Conservation (phyloP, 108 stramenopile species). For the Hondaea fermentalgiana region DNA sequence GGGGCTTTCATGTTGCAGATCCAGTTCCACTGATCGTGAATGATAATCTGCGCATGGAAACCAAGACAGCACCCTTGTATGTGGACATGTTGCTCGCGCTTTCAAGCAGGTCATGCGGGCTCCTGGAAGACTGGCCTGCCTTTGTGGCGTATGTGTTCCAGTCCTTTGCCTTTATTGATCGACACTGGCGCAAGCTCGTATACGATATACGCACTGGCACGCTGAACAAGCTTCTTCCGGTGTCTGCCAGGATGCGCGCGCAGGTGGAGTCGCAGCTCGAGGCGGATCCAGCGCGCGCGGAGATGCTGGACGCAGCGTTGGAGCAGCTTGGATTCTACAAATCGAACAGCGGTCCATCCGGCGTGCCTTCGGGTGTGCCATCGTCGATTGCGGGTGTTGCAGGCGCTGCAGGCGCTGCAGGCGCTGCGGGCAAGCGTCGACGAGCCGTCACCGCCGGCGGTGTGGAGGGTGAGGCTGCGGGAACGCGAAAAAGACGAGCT, state of each 20-base stretch:
- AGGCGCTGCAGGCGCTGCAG: not conserved
- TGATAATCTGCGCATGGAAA: not conserved
- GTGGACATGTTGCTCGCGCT: slow-evolving; percentile 10
- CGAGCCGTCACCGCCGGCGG: too few relatives aligned
- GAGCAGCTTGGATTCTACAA: not conserved
- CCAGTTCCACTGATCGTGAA: slow-evolving; percentile 1
- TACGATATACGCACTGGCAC: not conserved
- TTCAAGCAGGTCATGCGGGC: not conserved
- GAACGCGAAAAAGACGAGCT: too few relatives aligned
- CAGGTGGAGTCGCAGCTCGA: not conserved
- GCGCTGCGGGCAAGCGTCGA: not conserved
- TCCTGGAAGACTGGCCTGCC: not conserved
- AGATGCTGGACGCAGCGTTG: not conserved
- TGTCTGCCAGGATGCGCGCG: not conserved
- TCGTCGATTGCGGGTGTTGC: not conserved
- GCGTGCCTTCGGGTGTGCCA: not conserved
- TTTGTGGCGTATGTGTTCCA: slow-evolving; percentile 15
- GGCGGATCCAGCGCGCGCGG: not conserved
- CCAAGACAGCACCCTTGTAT: not conserved
- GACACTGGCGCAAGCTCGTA: not conserved
- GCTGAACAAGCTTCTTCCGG: not conserved
- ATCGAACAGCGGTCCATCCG: not conserved
- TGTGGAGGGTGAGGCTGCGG: too few relatives aligned
- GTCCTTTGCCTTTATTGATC: not conserved
- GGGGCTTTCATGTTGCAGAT: not conserved